A percentile compares a stretch with the other conserved stretches of the same genome.
These are phyloP conservation scores for Ophiostoma australiae DNA, from an alignment of 2,329 filamentous ascomycete species.

Conservation along the genomic window DNA sequence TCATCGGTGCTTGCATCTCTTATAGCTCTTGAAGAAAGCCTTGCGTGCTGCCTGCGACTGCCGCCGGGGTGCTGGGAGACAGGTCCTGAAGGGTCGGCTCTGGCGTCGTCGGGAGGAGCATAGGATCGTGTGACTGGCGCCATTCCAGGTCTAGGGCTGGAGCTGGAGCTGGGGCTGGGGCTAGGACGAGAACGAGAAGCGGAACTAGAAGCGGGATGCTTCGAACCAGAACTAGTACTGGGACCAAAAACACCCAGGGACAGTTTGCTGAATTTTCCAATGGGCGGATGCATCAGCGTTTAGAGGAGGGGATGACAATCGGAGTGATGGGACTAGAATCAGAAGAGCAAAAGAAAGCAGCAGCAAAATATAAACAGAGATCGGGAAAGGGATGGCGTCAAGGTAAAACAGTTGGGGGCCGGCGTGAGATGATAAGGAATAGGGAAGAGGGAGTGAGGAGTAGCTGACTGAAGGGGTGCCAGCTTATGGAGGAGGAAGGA, in stretches of 20 bases:
- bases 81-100: neutral
- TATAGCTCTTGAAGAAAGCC: neutral
- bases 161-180: too few relatives aligned
- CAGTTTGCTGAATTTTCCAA: constrained; percentile 23
- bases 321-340: neutral
- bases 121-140: constrained; percentile 26
- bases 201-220: neutral
- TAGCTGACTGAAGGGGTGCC: neutral
- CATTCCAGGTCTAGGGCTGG: constrained; percentile 18
- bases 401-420: constrained; percentile 13
- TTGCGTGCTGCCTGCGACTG: neutral
- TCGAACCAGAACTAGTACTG: neutral
- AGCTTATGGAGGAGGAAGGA: neutral
- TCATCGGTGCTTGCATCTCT: neutral
- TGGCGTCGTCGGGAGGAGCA: neutral
- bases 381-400: neutral
- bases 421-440: neutral
- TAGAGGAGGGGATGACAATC: neutral
- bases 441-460: neutral
- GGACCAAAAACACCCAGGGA: constrained; percentile 17
- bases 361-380: neutral
- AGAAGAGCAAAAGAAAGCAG: neutral
- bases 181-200: neutral
- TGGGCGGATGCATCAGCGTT: constrained; percentile 23
- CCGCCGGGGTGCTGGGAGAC: neutral